Evolutionary conservation across 148 eudicot species (phyloP).

Genomic region (Nepenthes mirabilis): DNA sequence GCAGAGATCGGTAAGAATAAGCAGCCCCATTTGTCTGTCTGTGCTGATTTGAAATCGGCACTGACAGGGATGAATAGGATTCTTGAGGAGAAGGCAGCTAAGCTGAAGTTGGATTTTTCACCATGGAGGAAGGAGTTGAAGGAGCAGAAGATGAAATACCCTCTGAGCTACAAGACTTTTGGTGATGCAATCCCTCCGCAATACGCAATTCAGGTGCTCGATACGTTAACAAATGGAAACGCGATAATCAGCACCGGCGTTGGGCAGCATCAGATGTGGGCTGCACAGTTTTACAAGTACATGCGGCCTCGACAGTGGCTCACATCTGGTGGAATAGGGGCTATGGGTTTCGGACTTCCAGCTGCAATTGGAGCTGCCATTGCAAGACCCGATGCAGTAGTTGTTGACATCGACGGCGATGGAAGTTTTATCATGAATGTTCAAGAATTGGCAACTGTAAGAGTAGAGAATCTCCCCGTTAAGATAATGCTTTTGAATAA

Average conservation of each 20-base stretch:
- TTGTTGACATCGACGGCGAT: slow-evolving; percentile 87
- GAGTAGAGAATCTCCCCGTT: slow-evolving; percentile 62
- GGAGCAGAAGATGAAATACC: slow-evolving; percentile 44
- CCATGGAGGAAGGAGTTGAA: slow-evolving; percentile 51
- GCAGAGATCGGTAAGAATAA: slow-evolving; percentile 97
- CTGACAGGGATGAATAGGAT: slow-evolving; percentile 47
- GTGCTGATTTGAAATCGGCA: slow-evolving; percentile 60
- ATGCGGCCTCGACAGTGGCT: slow-evolving; percentile 72
- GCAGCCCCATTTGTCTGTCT: slow-evolving; percentile 72
- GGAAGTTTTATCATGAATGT: slow-evolving; percentile 84
- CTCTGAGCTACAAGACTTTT: slow-evolving; percentile 56
- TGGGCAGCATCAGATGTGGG: slow-evolving; percentile 94
- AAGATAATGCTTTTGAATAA: slow-evolving; percentile 68
- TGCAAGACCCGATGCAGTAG: slow-evolving; percentile 56
- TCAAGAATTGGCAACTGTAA: slow-evolving; percentile 73
- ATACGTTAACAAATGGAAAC: slow-evolving; percentile 62
- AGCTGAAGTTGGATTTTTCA: slow-evolving; percentile 40
- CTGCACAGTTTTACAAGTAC: slow-evolving; percentile 71
- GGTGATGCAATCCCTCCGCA: slow-evolving; percentile 87
- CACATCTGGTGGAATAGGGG: slow-evolving; percentile 77
- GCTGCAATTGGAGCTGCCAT: slow-evolving; percentile 86
- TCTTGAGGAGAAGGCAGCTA: slow-evolving; percentile 17
- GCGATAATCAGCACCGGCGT: slow-evolving; percentile 77
- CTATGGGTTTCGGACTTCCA: slow-evolving; percentile 89
- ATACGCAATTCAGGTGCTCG: slow-evolving; percentile 67